phyloP scores from a whole-genome alignment of 2,329 filamentous ascomycete genomes.

The Diaporthe capsici region DNA sequence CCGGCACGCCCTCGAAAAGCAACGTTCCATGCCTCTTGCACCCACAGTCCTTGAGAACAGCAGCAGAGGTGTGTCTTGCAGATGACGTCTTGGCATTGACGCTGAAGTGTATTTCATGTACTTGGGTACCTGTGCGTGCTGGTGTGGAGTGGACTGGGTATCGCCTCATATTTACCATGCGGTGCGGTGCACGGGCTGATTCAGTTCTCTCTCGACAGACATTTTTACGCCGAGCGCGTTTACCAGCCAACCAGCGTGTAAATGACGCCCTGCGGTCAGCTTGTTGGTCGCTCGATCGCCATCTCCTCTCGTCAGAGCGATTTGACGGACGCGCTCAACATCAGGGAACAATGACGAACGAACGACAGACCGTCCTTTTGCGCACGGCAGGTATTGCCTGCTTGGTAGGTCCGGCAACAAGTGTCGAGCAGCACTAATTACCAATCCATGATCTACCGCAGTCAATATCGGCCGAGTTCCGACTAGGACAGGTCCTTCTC shows the following conservation, averaged over 20 bases:
- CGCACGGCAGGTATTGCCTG: neutral
- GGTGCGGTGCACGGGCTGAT: slow-evolving; percentile 29
- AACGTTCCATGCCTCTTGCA: slow-evolving; percentile 35
- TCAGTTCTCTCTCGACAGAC: slow-evolving; percentile 13
- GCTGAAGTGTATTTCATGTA: neutral
- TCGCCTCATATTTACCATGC: slow-evolving; percentile 10
- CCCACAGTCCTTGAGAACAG: slow-evolving; percentile 15
- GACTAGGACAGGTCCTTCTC: slow-evolving; percentile 20
- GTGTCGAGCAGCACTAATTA: slow-evolving; percentile 29
- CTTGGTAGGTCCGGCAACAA: slow-evolving; percentile 17
- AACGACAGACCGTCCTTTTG: neutral
- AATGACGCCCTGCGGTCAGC: neutral
- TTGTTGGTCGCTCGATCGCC: slow-evolving; percentile 9
- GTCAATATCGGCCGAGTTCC: slow-evolving; percentile 32
- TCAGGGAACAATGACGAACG: slow-evolving; percentile 13
- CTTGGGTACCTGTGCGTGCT: neutral
- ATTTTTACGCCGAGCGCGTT: slow-evolving; percentile 27
- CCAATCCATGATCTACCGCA: slow-evolving; percentile 21
- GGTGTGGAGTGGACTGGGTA: neutral
- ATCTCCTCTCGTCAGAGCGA: neutral
- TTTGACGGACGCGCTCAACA: neutral
- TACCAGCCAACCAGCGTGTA: slow-evolving; percentile 26
- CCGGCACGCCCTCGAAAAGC: slow-evolving; percentile 30
- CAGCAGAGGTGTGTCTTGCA: slow-evolving; percentile 26
- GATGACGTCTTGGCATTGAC: slow-evolving; percentile 27